Conservation (phyloP, 768 basidiomycete genomes). For the Agaricus bisporus region DNA sequence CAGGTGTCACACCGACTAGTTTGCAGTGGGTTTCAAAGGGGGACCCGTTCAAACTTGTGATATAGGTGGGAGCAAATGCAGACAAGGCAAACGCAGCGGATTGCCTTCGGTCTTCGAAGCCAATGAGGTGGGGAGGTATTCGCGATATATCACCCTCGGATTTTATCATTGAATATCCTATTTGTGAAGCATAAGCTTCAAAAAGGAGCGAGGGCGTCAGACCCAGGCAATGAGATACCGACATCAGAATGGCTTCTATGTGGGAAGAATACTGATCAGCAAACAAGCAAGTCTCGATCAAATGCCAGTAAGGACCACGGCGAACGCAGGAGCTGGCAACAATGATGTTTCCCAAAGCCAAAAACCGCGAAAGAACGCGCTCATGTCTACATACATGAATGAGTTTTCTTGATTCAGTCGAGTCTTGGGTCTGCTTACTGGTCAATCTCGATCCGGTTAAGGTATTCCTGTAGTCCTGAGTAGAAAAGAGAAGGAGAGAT, state of each 20-base stretch:
- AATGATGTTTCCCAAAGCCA: slow-evolving; percentile 73
- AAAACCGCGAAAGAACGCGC: slow-evolving; percentile 63
- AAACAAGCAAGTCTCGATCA: slow-evolving; percentile 64
- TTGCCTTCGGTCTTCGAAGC: slow-evolving; percentile 61
- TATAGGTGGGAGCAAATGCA: slow-evolving; percentile 60
- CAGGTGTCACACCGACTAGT: slow-evolving; percentile 39
- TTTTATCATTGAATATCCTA: slow-evolving; percentile 60
- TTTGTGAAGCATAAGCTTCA: slow-evolving; percentile 69
- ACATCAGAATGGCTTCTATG: slow-evolving; percentile 46
- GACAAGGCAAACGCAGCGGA: slow-evolving; percentile 64
- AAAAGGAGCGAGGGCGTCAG: slow-evolving; percentile 55
- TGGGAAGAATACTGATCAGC: slow-evolving; percentile 31
- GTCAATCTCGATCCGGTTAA: slow-evolving; percentile 35
- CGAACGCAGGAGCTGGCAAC: slow-evolving; percentile 71
- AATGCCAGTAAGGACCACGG: slow-evolving; percentile 81
- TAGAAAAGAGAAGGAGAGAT: slow-evolving; percentile 32
- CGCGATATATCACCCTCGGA: slow-evolving; percentile 45
- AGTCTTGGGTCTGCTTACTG: slow-evolving; percentile 32
- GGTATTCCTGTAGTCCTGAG: slow-evolving; percentile 33
- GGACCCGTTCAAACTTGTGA: slow-evolving; percentile 38
- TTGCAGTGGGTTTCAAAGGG: slow-evolving; percentile 61
- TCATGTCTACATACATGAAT: slow-evolving; percentile 49
- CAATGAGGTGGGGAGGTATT: slow-evolving; percentile 69
- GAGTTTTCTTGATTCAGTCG: background rate
- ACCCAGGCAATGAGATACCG: slow-evolving; percentile 64